These are phyloP conservation scores for Coelastrella sp. DNA, from an alignment of 139 green algal species.

Conservation along the genomic window DNA sequence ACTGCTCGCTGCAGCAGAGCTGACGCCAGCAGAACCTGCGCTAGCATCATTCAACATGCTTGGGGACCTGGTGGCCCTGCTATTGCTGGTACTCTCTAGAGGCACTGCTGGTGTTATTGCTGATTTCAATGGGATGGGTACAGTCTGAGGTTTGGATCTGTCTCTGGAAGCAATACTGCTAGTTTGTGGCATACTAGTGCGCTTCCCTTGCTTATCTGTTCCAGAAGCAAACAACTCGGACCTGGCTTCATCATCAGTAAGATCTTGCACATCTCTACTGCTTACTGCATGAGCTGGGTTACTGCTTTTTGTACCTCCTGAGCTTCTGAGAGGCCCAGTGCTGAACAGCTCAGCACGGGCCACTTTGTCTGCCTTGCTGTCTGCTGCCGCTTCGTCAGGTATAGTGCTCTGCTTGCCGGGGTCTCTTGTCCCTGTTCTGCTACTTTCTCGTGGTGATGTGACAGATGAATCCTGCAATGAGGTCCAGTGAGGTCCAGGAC, in stretches of 20 bases:
- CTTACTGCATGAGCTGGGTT: neutral
- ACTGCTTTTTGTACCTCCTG: neutral
- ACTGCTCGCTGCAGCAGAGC: neutral
- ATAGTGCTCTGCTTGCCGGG: conserved; percentile 16
- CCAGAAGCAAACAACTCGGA: conserved; percentile 21
- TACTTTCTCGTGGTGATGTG: neutral
- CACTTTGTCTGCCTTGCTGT: conserved; percentile 12
- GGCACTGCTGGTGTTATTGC: neutral
- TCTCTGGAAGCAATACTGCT: neutral
- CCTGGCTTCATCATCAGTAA: conserved; percentile 39
- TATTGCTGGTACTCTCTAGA: neutral
- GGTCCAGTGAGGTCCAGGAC: too few relatives aligned
- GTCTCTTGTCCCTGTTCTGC: neutral
- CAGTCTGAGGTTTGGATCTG: neutral
- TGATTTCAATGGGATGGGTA: neutral
- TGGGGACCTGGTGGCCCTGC: neutral
- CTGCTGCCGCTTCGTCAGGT: neutral
- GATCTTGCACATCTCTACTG: neutral
- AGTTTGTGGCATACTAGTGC: neutral
- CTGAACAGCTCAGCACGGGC: conserved; percentile 34
- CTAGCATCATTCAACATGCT: neutral
- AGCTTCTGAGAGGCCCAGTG: neutral
- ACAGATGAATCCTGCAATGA: neutral
- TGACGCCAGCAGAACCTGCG: neutral
- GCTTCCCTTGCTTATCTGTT: conserved; percentile 13